These are phyloP conservation scores for Monosporozyma unispora DNA, from an alignment of 805 yeast species.

Conservation along the genomic window DNA sequence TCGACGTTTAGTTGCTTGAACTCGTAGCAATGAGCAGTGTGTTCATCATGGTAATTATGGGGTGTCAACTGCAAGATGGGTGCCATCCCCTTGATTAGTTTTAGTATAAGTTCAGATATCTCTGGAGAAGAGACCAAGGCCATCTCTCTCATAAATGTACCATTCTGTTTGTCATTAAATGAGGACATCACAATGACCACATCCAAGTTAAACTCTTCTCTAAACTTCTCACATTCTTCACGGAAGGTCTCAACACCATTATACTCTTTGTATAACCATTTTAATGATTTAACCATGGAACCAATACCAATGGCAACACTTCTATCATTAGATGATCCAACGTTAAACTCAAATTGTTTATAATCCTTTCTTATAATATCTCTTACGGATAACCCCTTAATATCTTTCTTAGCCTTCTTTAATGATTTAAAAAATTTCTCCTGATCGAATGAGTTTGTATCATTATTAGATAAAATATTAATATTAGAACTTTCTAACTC, in stretches of 20 bases:
- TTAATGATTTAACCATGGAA: conserved; percentile 56
- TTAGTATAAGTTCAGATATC: conserved; percentile 9
- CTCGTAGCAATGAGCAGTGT: not conserved
- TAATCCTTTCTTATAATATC: conserved; percentile 79
- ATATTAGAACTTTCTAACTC: conserved; percentile 10
- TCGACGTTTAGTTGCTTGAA: conserved; percentile 44
- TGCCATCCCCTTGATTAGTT: conserved; percentile 10
- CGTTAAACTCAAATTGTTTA: conserved; percentile 48
- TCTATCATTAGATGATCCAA: conserved; percentile 2
- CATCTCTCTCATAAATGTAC: conserved; percentile 38
- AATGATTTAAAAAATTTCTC: conserved; percentile 29
- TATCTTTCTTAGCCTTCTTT: conserved; percentile 47
- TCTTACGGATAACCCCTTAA: conserved; percentile 46
- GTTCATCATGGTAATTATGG: not conserved
- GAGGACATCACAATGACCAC: conserved; percentile 43
- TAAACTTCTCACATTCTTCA: conserved; percentile 20
- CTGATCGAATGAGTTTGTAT: conserved; percentile 9
- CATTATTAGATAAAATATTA: not conserved
- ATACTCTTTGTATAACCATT: conserved; percentile 38
- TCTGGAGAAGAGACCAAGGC: conserved; percentile 20
- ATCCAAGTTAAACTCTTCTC: conserved; percentile 30
- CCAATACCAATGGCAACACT: conserved; percentile 56
- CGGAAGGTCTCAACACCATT: conserved; percentile 21
- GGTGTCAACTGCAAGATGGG: conserved; percentile 10
- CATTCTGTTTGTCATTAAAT: conserved; percentile 22